Percentiles rank a stretch among this genome's conserved stretches.
These are phyloP conservation scores for Cryptosporidium xiaoi DNA, from an alignment of 169 alveolate genomes.

Conservation along the genomic window DNA sequence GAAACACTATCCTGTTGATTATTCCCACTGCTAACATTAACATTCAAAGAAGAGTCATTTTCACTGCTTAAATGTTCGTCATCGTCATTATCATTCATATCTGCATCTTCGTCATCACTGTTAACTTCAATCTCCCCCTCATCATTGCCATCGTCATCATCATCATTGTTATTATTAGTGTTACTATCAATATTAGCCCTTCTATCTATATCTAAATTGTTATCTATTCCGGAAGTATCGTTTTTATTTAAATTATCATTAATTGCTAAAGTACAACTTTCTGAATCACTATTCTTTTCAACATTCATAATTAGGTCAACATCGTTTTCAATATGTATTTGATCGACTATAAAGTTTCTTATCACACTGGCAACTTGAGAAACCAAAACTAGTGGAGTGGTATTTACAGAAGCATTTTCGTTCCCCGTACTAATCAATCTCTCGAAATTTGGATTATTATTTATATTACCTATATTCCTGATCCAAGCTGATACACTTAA, in stretches of 20 bases:
- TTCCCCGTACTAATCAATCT: constrained; percentile 8
- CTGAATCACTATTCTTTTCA: background rate
- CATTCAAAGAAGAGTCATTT: no score
- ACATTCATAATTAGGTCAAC: constrained; percentile 10
- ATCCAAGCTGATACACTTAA: constrained; percentile 39
- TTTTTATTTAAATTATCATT: no score
- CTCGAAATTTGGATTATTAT: constrained; percentile 12
- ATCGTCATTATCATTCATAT: no score
- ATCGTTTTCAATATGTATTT: constrained; percentile 13
- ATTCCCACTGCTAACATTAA: no score
- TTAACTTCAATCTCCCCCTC: no score
- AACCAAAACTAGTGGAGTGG: constrained; percentile 26
- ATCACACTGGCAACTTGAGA: constrained; percentile 28
- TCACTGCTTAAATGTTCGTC: no score
- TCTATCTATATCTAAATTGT: background rate
- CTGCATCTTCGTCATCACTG: no score
- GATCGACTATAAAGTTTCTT: constrained; percentile 22
- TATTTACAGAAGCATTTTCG: constrained; percentile 8
- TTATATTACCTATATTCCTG: constrained; percentile 52
- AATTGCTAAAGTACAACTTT: background rate
- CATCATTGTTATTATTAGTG: no score
- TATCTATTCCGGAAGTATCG: background rate
- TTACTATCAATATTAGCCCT: no score
- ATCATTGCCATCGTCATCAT: no score
- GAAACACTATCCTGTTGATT: background rate